Evolutionary conservation across 208 protist genomes (phyloP).

Genomic region (Lotmaria passim): DNA sequence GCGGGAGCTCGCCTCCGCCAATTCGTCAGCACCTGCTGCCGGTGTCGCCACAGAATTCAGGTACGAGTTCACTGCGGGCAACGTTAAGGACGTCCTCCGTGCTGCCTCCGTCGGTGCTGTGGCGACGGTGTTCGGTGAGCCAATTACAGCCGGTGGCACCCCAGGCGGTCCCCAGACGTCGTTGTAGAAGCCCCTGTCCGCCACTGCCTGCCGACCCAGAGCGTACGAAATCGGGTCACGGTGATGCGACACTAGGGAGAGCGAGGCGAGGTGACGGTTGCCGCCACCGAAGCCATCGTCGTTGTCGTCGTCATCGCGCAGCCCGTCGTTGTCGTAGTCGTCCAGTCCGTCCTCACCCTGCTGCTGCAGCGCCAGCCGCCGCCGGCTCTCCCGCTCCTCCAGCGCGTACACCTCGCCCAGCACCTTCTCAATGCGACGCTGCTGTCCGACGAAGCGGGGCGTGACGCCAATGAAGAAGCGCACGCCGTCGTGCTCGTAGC

Average conservation of each 20-base stretch:
- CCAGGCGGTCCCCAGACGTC: conserved; percentile 16
- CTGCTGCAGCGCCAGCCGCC: conserved; percentile 2
- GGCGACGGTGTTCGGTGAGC: too few relatives aligned
- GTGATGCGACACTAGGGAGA: not conserved
- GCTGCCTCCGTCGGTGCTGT: not conserved
- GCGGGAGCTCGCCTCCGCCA: conserved; percentile 1
- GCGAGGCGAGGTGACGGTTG: not conserved
- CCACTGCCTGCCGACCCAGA: not conserved
- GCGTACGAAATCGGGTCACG: not conserved
- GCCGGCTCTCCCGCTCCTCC: conserved; percentile 34
- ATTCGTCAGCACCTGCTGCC: not conserved
- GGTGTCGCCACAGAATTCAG: not conserved
- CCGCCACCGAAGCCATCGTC: not conserved
- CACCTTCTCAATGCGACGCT: conserved; percentile 52
- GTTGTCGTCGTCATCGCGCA: not conserved
- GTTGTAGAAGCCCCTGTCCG: conserved; percentile 5
- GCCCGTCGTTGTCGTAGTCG: conserved; percentile 2
- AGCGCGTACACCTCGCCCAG: conserved; percentile 39
- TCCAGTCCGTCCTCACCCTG: conserved; percentile 5
- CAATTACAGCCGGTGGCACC: conserved; percentile 17
- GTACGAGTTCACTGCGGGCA: not conserved
- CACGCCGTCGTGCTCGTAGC: conserved; percentile 70
- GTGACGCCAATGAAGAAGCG: conserved; percentile 82
- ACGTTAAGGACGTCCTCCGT: not conserved
- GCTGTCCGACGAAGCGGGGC: conserved; percentile 65